Evolutionary conservation across 805 yeast species (phyloP).

Genomic region (Komagataella phaffii): DNA sequence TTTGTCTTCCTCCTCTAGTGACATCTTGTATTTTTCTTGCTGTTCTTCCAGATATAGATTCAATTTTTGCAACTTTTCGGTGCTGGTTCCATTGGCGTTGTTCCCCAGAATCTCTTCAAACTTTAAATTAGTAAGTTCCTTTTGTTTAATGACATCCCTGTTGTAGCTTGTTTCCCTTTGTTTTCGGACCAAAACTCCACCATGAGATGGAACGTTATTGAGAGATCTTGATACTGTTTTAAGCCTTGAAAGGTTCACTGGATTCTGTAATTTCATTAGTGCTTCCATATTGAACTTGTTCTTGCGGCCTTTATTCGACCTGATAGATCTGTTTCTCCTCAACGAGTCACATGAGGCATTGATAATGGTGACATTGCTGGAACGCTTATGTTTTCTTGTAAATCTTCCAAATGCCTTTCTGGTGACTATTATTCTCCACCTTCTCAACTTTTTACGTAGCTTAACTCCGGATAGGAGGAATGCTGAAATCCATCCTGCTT

Average conservation of each 20-base stretch:
- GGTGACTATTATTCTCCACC: constrained; percentile 4
- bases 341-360: background rate
- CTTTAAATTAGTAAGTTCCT: background rate
- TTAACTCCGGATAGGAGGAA: constrained; percentile 6
- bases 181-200: background rate
- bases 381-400: constrained; percentile 1
- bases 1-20: background rate
- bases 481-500: constrained; percentile 14
- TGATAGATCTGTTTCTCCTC: background rate
- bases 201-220: background rate
- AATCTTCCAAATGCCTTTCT: background rate
- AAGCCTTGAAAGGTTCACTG: background rate
- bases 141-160: background rate
- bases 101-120: background rate
- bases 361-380: background rate
- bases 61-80: background rate
- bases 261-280: background rate
- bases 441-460: constrained; percentile 10
- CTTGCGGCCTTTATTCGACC: background rate
- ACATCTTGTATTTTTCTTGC: background rate
- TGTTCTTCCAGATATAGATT: constrained; percentile 2
- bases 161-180: background rate
- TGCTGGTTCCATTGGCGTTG: background rate
- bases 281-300: background rate
- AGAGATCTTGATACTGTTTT: background rate